phyloP scores from a whole-genome alignment of 1,284 basidiomycete genomes.

The Sanghuangporus sanghuang region DNA sequence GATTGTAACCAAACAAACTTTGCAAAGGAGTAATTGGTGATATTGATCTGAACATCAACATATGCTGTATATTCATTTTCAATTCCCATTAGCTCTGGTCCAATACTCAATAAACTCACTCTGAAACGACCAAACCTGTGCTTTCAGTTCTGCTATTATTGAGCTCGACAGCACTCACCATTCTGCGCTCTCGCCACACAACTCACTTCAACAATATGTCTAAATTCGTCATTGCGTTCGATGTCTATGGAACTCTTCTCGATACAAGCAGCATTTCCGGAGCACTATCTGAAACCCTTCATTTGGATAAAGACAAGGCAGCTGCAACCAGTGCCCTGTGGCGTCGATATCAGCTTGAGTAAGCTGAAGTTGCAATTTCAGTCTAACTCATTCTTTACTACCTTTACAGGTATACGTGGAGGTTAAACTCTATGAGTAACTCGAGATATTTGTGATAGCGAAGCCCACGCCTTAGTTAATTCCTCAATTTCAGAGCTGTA shows the following conservation, averaged over 20 bases:
- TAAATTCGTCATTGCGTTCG: conserved; percentile 25
- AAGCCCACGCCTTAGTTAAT: background rate
- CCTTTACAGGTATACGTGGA: conserved; percentile 28
- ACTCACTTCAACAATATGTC: background rate
- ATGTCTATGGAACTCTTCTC: conserved; percentile 31
- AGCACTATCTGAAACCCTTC: conserved; percentile 18
- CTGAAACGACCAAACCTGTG: too few species aligned
- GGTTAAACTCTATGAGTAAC: conserved; percentile 30
- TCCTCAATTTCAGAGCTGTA: conserved; percentile 22
- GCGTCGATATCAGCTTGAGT: conserved; percentile 32
- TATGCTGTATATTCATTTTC: too few species aligned
- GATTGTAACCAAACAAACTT: too few species aligned
- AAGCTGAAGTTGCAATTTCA: conserved; percentile 7
- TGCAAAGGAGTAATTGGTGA: too few species aligned
- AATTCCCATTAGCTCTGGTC: too few species aligned
- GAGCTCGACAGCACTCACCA: background rate
- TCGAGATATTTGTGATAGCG: background rate
- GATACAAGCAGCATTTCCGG: conserved; percentile 26
- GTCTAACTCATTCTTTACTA: background rate
- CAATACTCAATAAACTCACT: too few species aligned
- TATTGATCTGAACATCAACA: too few species aligned
- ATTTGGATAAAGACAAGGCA: conserved; percentile 21
- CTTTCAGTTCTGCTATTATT: background rate
- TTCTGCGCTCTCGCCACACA: background rate
- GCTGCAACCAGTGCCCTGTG: conserved; percentile 22